phyloP scores from a whole-genome alignment of 2,329 filamentous ascomycete species.

The Fusarium poae region DNA sequence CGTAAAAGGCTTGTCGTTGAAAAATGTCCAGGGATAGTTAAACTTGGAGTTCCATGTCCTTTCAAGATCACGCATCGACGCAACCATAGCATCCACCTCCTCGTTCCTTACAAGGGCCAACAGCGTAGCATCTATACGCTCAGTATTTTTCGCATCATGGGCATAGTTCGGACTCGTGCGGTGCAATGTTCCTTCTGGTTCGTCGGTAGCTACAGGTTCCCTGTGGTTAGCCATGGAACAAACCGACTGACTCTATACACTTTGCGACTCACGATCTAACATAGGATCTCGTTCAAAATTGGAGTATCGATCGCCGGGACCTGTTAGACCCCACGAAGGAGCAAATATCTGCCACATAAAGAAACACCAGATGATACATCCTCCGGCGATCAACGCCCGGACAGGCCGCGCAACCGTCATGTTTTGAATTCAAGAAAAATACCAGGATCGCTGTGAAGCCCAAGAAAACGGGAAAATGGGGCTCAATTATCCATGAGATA shows the following conservation, averaged over 20 bases:
- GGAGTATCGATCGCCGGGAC: slow-evolving; percentile 58
- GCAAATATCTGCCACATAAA: slow-evolving; percentile 82
- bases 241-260: slow-evolving; percentile 1
- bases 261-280: slow-evolving; percentile 77
- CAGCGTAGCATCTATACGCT: slow-evolving; percentile 92
- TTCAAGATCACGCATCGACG: slow-evolving; percentile 92
- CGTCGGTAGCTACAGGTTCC: slow-evolving; percentile 74
- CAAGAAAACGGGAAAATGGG: slow-evolving; percentile 20
- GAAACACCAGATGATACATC: slow-evolving; percentile 80
- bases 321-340: slow-evolving; percentile 62
- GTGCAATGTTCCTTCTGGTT: slow-evolving; percentile 82
- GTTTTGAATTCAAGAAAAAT: slow-evolving; percentile 31
- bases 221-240: slow-evolving; percentile 31
- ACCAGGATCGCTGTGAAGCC: slow-evolving; percentile 21
- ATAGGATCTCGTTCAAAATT: slow-evolving; percentile 85
- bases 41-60: slow-evolving; percentile 98
- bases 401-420: slow-evolving; percentile 92
- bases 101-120: slow-evolving; percentile 92
- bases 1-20: slow-evolving; percentile 94
- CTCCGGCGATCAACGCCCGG: slow-evolving; percentile 79
- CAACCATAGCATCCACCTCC: slow-evolving; percentile 85
- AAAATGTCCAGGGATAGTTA: slow-evolving; percentile 99
- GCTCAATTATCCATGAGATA: slow-evolving; percentile 41
- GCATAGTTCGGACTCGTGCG: slow-evolving; percentile 83
- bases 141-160: slow-evolving; percentile 78